Evolutionary conservation across 1,284 basidiomycete genomes (phyloP).

Genomic region (Cryptococcus sp.): DNA sequence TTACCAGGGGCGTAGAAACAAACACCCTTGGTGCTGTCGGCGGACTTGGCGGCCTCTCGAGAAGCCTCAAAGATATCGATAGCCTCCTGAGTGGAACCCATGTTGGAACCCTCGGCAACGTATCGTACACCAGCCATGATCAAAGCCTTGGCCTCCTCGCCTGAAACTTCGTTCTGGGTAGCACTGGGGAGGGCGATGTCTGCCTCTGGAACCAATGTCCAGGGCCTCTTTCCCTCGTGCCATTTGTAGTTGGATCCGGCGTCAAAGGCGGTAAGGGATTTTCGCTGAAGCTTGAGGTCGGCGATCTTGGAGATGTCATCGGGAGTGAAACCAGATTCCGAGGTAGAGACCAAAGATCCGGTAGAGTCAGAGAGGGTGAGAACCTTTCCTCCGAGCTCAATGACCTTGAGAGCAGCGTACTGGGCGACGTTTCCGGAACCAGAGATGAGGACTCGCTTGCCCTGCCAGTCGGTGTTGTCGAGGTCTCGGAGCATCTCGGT

Average conservation of each 20-base stretch:
- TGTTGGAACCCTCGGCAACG: constrained; percentile 75
- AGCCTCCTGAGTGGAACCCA: constrained; percentile 67
- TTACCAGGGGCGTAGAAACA: constrained; percentile 70
- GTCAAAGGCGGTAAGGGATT: constrained; percentile 56
- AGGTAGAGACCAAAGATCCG: constrained; percentile 61
- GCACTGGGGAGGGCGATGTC: constrained; percentile 73
- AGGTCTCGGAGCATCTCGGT: constrained; percentile 53
- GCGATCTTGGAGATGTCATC: constrained; percentile 59
- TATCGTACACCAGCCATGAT: constrained; percentile 66
- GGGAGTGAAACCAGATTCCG: constrained; percentile 57
- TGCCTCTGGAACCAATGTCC: constrained; percentile 64
- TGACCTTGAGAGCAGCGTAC: constrained; percentile 72
- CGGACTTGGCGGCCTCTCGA: constrained; percentile 53
- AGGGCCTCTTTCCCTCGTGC: constrained; percentile 66
- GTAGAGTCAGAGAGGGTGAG: constrained; percentile 75
- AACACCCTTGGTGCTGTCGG: constrained; percentile 36
- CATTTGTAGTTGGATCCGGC: constrained; percentile 57
- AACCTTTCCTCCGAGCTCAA: constrained; percentile 71
- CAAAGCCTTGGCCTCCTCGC: constrained; percentile 66
- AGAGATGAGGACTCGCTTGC: constrained; percentile 65
- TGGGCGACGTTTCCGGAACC: constrained; percentile 71
- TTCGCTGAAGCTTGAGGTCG: constrained; percentile 62
- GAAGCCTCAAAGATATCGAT: constrained; percentile 68
- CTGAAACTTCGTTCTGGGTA: constrained; percentile 70
- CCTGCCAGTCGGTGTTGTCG: constrained; percentile 52